Base-by-base conservation (phyloP, 169 alveolate species). In the Eimeria sp. region DNA sequence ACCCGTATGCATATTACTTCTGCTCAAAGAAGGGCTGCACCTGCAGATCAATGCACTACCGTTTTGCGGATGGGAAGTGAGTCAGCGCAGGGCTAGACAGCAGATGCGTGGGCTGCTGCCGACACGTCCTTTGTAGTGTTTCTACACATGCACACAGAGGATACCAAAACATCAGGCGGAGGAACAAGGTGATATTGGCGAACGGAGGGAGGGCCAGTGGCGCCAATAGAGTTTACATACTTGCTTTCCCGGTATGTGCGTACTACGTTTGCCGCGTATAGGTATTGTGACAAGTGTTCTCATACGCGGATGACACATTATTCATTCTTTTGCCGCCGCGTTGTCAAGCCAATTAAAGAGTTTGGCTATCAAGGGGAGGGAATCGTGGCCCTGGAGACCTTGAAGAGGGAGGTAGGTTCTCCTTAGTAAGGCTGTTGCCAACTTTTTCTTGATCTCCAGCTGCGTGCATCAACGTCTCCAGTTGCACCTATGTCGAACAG, bases 1-100 rank as follows among this genome's bases (percentile, higher is more conserved):
- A 98, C 94, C 99, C 98, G 40, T 98, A 99, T 97, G 99, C 99
- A n/a, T 98, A 98, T 97, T 98, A 98, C 97, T 97, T 98, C 97
- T 98, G 99, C 97, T 97, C 97, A 88, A 98, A 98, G 90, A 97
- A 94, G 70, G 98, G 98, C 43, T 98, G 99, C 92, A 57, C 86
- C 78, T 98, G 99, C 97, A 80, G 93, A 20, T 94, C 97, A 13
- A 92, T 98, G 57, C 98, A 97, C 78, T 97, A 96, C 94, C 97
- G 97, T 27, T 97, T 97, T 94, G 92, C 84, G 57, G 98, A 98
- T 75, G 95, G 95, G 95, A 97, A 73, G 97, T 95, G 65, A 82
- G 95, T 13, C n/a, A 9, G 58, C 88, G 25, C 51, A 3, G 25
- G 20, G 20, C 88, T 9, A 27, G 88, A 22, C 20, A 57, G 90